These are phyloP conservation scores for Sparassis latifolia DNA, from an alignment of 1,284 basidiomycete species.

Conservation along the genomic window DNA sequence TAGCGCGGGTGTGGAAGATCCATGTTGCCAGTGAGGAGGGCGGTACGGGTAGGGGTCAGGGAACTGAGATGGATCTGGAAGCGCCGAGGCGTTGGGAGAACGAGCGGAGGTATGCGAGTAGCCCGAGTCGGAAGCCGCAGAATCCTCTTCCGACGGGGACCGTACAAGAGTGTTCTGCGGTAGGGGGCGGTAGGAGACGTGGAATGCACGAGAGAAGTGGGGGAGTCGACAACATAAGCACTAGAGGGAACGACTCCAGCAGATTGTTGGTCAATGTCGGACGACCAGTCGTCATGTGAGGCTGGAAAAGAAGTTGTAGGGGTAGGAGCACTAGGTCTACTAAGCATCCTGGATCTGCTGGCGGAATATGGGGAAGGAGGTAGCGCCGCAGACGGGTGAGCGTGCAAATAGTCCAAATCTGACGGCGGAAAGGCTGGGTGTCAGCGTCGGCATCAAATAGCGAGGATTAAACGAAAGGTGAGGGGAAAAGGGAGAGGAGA, in stretches of 20 bases:
- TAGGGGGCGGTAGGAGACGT: conserved; percentile 14
- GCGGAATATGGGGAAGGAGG: conserved; percentile 23
- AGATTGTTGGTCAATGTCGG: conserved; percentile 20
- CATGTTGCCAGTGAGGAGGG: conserved; percentile 29
- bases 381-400: conserved; percentile 23
- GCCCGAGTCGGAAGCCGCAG: conserved; percentile 30
- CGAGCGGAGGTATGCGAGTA: conserved; percentile 35
- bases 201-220: conserved; percentile 11
- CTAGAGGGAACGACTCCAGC: conserved; percentile 24
- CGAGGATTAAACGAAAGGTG: conserved; percentile 6
- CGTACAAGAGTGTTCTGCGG: conserved; percentile 16
- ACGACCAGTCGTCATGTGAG: conserved; percentile 20
- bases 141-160: conserved; percentile 28
- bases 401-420: conserved; percentile 24
- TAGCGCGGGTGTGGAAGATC: conserved; percentile 36
- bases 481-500: conserved; percentile 4
- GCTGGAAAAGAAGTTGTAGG: conserved; percentile 17
- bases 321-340: conserved; percentile 21
- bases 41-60: conserved; percentile 51
- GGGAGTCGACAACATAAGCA: conserved; percentile 26
- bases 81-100: conserved; percentile 36
- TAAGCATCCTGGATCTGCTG: conserved; percentile 20
- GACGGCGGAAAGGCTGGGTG: conserved; percentile 8
- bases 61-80: conserved; percentile 60
- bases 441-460: conserved; percentile 19